These are phyloP conservation scores for Aureobasidium uvarum DNA, from an alignment of 2,329 filamentous ascomycete genomes.

Conservation along the genomic window DNA sequence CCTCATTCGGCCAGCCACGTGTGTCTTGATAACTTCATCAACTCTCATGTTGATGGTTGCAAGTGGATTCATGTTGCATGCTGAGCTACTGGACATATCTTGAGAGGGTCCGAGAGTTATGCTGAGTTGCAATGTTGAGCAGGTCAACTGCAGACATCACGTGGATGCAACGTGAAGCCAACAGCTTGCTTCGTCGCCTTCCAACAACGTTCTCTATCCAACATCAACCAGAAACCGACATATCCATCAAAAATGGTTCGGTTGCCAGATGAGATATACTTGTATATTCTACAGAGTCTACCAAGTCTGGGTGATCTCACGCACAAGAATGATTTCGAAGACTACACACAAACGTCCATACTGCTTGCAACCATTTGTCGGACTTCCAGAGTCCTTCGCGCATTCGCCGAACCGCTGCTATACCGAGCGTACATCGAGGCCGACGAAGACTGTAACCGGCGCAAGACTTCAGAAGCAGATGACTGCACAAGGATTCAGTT, in stretches of 20 bases:
- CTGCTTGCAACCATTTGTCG: neutral
- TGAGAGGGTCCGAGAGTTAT: neutral
- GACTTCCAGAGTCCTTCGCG: neutral
- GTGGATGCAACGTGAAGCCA: too few species aligned
- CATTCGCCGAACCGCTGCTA: neutral
- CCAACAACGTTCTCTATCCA: neutral
- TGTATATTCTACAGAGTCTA: neutral
- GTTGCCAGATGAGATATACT: neutral
- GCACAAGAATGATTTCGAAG: neutral
- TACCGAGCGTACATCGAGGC: neutral
- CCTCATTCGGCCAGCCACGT: neutral
- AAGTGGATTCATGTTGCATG: neutral
- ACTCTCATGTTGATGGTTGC: neutral
- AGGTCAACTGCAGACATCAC: too few species aligned
- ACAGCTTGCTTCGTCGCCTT: neutral
- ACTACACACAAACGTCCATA: neutral
- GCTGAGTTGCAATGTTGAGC: neutral
- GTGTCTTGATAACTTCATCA: neutral
- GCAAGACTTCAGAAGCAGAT: too few species aligned
- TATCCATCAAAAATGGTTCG: neutral
- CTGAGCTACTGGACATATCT: neutral
- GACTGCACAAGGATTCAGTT: neutral
- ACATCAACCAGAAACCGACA: neutral
- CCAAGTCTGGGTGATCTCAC: neutral
- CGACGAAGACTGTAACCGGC: neutral